A percentile compares a stretch with the other conserved stretches of the same genome.
Conservation (phyloP, 108 stramenopile genomes). For the Cyclotella choctawhatcheeana region DNA sequence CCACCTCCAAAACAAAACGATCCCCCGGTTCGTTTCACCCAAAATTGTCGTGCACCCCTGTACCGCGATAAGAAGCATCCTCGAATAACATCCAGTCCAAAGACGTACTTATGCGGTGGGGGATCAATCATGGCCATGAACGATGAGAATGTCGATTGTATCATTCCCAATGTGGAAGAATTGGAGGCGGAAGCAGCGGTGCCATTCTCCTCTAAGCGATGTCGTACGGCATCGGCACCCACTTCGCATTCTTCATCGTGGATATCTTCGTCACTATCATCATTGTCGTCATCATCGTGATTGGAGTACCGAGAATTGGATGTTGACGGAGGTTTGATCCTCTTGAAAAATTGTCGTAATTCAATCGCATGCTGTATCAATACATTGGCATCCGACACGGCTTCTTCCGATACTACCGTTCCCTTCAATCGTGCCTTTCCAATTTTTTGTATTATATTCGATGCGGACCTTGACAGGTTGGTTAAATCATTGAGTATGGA, state of each 20-base stretch:
- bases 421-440: constrained; percentile 24
- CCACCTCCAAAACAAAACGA: constrained; percentile 18
- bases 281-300: constrained; percentile 19
- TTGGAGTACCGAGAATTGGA: neutral
- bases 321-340: constrained; percentile 53
- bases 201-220: constrained; percentile 56
- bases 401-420: constrained; percentile 12
- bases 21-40: constrained; percentile 59
- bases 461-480: constrained; percentile 39
- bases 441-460: constrained; percentile 16
- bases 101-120: constrained; percentile 76
- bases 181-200: constrained; percentile 18
- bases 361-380: constrained; percentile 54
- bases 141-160: constrained; percentile 16
- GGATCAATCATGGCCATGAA: constrained; percentile 76
- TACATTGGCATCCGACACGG: constrained; percentile 25
- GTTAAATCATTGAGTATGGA: constrained; percentile 54
- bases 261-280: neutral
- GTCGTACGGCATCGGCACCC: constrained; percentile 63
- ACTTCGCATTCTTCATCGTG: constrained; percentile 42
- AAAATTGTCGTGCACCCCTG: constrained; percentile 77
- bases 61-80: constrained; percentile 81
- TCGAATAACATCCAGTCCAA: constrained; percentile 82
- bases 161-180: constrained; percentile 22
- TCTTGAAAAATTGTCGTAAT: constrained; percentile 56